phyloP scores from a whole-genome alignment of 129 eudicot genomes.

The Heracleum sosnowskyi region DNA sequence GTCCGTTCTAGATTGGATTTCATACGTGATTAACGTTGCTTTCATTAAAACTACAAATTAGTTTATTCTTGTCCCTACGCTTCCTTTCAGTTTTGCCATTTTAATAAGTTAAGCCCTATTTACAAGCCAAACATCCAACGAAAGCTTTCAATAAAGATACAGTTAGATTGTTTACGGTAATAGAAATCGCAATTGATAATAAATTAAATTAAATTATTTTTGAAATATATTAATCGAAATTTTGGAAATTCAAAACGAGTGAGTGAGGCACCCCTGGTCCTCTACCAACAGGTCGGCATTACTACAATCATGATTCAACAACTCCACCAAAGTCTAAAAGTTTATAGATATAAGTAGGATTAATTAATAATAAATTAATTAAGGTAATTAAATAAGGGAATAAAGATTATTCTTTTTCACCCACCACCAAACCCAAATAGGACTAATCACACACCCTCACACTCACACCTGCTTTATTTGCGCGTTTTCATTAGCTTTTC shows the following conservation, averaged over 20 bases:
- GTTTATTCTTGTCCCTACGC: not conserved
- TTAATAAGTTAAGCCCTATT: too few species aligned
- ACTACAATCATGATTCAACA: not conserved
- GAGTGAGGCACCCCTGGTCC: too few species aligned
- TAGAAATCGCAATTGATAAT: too few species aligned
- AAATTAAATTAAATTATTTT: too few species aligned
- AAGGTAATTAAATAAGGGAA: not conserved
- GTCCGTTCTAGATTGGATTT: not conserved
- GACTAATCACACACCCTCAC: not conserved
- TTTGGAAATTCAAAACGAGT: too few species aligned
- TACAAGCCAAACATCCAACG: too few species aligned
- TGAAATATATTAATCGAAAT: too few species aligned
- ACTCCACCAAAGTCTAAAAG: not conserved
- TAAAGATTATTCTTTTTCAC: not conserved
- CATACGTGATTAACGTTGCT: not conserved
- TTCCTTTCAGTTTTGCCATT: not conserved
- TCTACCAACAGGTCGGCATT: too few species aligned
- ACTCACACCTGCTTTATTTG: slow-evolving; percentile 1
- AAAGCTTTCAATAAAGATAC: too few species aligned
- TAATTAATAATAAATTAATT: not conserved
- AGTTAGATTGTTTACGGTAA: too few species aligned
- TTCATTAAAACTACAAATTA: not conserved
- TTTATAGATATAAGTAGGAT: too few species aligned
- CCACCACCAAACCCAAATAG: slow-evolving; percentile 9
- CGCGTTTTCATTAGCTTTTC: slow-evolving; percentile 14